phyloP scores from a whole-genome alignment of 805 yeast genomes.

The Ogataea thermomethanolica region DNA sequence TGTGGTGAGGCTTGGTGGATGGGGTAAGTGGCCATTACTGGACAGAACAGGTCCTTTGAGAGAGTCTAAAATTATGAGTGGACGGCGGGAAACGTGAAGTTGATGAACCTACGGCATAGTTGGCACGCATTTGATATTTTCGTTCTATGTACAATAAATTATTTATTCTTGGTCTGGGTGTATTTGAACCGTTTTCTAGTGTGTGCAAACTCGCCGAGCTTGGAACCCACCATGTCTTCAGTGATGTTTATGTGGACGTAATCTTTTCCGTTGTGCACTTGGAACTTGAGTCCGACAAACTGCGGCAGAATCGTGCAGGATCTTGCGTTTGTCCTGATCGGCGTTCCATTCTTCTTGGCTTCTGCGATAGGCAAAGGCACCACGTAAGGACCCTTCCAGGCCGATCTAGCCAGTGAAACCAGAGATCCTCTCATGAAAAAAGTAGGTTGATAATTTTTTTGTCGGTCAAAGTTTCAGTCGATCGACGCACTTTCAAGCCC shows the following conservation, averaged over 20 bases:
- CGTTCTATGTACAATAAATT: slow-evolving; percentile 13
- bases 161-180: slow-evolving; percentile 69
- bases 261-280: slow-evolving; percentile 94
- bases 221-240: slow-evolving; percentile 96
- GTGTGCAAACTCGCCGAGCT: slow-evolving; percentile 92
- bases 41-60: slow-evolving; percentile 83
- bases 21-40: slow-evolving; percentile 89
- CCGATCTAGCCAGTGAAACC: slow-evolving; percentile 46
- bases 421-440: slow-evolving; percentile 38
- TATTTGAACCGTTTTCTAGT: slow-evolving; percentile 86
- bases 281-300: slow-evolving; percentile 91
- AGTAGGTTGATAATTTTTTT: slow-evolving; percentile 2
- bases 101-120: slow-evolving; percentile 1
- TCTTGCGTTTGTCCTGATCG: slow-evolving; percentile 95
- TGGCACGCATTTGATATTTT: slow-evolving; percentile 2
- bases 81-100: slow-evolving; percentile 14
- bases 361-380: slow-evolving; percentile 92
- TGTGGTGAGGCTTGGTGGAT: slow-evolving; percentile 74
- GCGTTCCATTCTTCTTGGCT: slow-evolving; percentile 75
- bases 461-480: neutral
- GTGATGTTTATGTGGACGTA: slow-evolving; percentile 82
- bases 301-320: slow-evolving; percentile 93
- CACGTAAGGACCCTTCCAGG: slow-evolving; percentile 82
- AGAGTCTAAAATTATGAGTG: slow-evolving; percentile 52
- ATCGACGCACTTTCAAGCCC: slow-evolving; percentile 4